phyloP scores from a whole-genome alignment of 306 rosid species.

The Canavalia ensiformis region DNA sequence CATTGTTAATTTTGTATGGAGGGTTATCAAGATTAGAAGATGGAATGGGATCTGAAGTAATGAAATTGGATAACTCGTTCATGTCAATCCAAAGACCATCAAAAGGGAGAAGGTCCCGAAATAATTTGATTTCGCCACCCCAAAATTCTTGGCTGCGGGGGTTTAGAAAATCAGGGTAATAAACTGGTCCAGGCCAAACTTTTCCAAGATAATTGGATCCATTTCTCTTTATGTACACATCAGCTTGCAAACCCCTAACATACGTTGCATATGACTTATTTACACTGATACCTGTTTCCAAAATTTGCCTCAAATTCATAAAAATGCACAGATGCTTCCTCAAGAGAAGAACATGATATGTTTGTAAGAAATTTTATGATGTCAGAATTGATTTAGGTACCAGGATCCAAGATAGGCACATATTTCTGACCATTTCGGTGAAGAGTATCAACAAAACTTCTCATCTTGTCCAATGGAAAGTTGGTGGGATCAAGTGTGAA shows the following conservation, averaged over 20 bases:
- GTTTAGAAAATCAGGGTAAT: conserved; percentile 81
- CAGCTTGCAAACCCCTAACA: conserved; percentile 73
- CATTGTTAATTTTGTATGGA: conserved; percentile 76
- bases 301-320: conserved; percentile 29
- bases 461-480: conserved; percentile 77
- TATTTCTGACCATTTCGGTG: conserved; percentile 87
- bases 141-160: conserved; percentile 65
- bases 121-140: conserved; percentile 75
- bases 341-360: background rate
- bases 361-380: background rate
- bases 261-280: conserved; percentile 72
- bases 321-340: background rate
- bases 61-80: conserved; percentile 86
- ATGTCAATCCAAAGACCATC: conserved; percentile 95
- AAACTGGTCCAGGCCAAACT: conserved; percentile 95
- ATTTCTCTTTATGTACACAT: conserved; percentile 70
- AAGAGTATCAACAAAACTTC: conserved; percentile 60
- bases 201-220: conserved; percentile 76
- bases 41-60: conserved; percentile 61
- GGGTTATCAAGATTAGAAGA: conserved; percentile 79
- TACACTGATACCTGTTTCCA: conserved; percentile 69
- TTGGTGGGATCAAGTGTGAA: conserved; percentile 90
- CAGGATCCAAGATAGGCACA: conserved; percentile 86
- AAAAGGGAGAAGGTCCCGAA: conserved; percentile 64
- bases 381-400: conserved; percentile 49